Evolutionary conservation across 768 basidiomycete species (phyloP), one percentile per base, ranked within the genome.

Genomic region (Tremella mesenterica): DNA sequence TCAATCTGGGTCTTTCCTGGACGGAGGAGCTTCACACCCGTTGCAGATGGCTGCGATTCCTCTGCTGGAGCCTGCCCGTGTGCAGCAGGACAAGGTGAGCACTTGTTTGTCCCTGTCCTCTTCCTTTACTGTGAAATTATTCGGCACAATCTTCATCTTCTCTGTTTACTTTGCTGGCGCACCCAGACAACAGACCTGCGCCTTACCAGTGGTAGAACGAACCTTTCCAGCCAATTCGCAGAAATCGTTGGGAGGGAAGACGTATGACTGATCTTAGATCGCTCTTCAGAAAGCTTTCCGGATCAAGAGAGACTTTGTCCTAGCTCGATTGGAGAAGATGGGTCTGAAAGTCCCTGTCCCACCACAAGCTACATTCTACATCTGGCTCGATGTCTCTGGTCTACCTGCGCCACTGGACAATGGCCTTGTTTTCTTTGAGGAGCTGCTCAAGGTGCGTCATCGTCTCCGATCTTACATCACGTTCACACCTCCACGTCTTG

Each of bases 11-110:
- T 89, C 87, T 8, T 95, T 90, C 82, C 76, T 96, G 52, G 92
- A 96, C 64, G 92, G 92, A 16, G 92, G 92, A 52, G 88, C 88
- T 3, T 90, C 88, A 66, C 90, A 92, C 71, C 87, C 88, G 84
- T 89, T 93, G 63, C 92, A 96, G 71, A 79, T 89, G 41, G 91
- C 90, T 12, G 90, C 92, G 0, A 77, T 96, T 55, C 81, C 85
- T 3, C 79, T 96, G 31, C 77, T 96, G 27, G 83, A 91, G 21
- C 85, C 84, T 1, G 74, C 74, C 2, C 79, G 79, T 50, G 88
- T 88, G 18, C 72, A 76, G 33, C 58, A 76, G 28, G 92, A 96
- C 72, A 91, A 83, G 76, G 79, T 81, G n/a, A n/a, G n/a, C n/a
- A n/a, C n/a, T n/a, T n/a, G n/a, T n/a, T n/a, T n/a, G n/a, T n/a